Evolutionary conservation across 1,284 basidiomycete species (phyloP), one percentile per base, ranked within the genome.

Genomic region (Fistulina hepatica): DNA sequence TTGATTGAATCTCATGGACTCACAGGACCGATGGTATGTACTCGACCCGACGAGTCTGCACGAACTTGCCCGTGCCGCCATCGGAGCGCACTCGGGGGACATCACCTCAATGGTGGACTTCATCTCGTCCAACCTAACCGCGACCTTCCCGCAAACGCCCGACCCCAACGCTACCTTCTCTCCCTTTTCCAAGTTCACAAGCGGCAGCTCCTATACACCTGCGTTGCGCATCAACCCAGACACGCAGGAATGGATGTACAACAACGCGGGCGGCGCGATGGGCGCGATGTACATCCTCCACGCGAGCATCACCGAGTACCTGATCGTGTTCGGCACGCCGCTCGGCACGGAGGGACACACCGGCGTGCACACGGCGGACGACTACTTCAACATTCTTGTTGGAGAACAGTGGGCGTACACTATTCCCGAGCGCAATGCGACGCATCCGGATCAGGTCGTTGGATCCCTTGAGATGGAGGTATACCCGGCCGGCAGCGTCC

Each of bases 241-340:
- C 59, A 48, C 65, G 6, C 65, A 71, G 34, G 92, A 97, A 54
- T 97, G 94, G 94, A 76, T 97, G 30, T 89, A 95, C 63, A 97
- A 83, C 68, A 98, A 98, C 54, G 94, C 94, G 1, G 94, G 93
- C 13, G 94, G 95, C 37, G 94, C 95, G 1, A 98, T 97, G 94
- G 94, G 89, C 31, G 80, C 81, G 31, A 97, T 98, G 94, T 97
- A 90, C 60, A 74, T 97, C 61, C 85, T 98, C 48, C 93, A 97
- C 54, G 89, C 92, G 12, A 83, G 76, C 59, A 81, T 95, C 51
- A 93, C 90, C 6, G 91, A 94, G 68, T 89, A 92, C 65, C 75
- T 94, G 53, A 86, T 88, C 55, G 83, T 98, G 53, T 98, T 98
- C 51, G 94, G 94, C 4, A 93, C 91, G 0, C 91, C 93, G 0